A percentile compares a stretch with the other conserved stretches of the same genome.
Conservation (phyloP, 2,329 filamentous ascomycete genomes). For the Cladosporium sphaerospermum region DNA sequence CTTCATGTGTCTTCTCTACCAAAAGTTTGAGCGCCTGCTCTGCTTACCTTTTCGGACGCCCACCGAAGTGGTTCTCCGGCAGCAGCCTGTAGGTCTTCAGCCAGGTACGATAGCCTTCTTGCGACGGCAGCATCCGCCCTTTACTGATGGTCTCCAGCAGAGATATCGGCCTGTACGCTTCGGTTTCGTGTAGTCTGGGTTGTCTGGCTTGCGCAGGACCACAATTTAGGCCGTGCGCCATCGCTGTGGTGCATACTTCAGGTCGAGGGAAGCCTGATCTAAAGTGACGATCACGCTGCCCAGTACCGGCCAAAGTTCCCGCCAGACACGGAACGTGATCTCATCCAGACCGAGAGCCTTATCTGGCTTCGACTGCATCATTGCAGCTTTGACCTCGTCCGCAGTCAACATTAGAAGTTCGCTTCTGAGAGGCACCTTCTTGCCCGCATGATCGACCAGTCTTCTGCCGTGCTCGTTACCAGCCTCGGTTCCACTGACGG, state of each 20-base stretch:
- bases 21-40: neutral
- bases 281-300: neutral
- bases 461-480: neutral
- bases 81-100: neutral
- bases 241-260: neutral
- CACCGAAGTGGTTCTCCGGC: no score
- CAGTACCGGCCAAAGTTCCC: neutral
- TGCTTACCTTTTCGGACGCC: neutral
- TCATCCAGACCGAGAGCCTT: neutral
- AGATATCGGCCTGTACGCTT: conserved; percentile 26
- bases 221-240: conserved; percentile 5
- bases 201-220: conserved; percentile 23
- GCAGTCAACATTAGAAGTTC: neutral
- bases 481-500: neutral
- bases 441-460: neutral
- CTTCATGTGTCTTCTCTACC: neutral
- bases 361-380: neutral
- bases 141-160: conserved; percentile 24
- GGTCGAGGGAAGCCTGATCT: neutral
- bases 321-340: neutral
- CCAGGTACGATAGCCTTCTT: neutral
- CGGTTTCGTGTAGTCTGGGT: conserved; percentile 21
- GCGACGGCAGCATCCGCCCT: conserved; percentile 3
- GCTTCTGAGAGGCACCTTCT: neutral
- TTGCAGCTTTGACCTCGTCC: neutral